phyloP scores from a whole-genome alignment of 1,284 basidiomycete species.

The Ceratobasidium sp. region DNA sequence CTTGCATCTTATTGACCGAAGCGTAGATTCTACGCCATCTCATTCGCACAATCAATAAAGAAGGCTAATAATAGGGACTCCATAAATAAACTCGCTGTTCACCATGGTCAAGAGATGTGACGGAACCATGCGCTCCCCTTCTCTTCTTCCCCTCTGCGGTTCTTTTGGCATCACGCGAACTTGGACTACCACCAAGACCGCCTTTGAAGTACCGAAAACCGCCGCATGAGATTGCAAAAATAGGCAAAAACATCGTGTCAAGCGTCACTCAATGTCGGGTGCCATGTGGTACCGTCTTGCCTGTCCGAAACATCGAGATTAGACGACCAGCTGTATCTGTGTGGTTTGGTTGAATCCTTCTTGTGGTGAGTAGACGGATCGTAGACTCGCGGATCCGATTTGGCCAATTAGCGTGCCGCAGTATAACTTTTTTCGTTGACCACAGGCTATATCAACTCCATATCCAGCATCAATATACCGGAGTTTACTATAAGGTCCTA shows the following conservation, averaged over 20 bases:
- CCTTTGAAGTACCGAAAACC: conserved; percentile 2
- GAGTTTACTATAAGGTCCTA: no score
- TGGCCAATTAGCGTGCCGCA: no score
- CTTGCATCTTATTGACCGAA: neutral
- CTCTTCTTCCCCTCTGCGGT: conserved; percentile 15
- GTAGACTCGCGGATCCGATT: no score
- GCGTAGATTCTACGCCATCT: neutral
- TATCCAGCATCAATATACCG: no score
- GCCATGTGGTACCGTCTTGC: conserved; percentile 18
- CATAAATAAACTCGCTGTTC: conserved; percentile 16
- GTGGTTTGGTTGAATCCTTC: no score
- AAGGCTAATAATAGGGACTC: neutral
- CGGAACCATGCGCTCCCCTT: conserved; percentile 28
- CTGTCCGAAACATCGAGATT: no score
- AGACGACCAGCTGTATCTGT: no score
- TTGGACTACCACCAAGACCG: neutral
- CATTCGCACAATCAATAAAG: neutral
- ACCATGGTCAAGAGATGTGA: neutral
- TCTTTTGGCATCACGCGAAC: conserved; percentile 17
- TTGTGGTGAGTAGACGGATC: no score
- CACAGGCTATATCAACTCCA: no score
- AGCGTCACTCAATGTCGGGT: conserved; percentile 2
- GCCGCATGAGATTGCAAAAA: conserved; percentile 19
- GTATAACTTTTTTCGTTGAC: no score
- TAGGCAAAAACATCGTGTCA: neutral